These are phyloP conservation scores for Syncephalastrum sp. DNA, from an alignment of 371 early-diverging fungal genomes.

Conservation along the genomic window DNA sequence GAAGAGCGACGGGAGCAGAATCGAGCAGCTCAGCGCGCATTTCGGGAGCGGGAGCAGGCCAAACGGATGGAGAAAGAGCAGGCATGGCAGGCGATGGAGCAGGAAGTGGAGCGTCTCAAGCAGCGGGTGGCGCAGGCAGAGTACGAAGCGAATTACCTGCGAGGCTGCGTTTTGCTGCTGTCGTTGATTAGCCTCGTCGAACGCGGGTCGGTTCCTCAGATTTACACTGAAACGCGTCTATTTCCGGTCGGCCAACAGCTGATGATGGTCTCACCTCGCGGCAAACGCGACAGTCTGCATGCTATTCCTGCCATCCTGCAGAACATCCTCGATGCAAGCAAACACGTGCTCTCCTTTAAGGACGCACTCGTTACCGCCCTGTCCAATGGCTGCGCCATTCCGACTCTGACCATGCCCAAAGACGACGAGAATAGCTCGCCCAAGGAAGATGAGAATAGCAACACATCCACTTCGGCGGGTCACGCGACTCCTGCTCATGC, in stretches of 20 bases:
- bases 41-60: constrained; percentile 58
- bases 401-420: no score
- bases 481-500: no score
- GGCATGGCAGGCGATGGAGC: constrained; percentile 49
- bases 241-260: constrained; percentile 4
- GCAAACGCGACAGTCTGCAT: constrained; percentile 3
- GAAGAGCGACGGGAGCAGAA: constrained; percentile 70
- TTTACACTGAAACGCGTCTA: constrained; percentile 24
- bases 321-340: constrained; percentile 8
- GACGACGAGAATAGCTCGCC: no score
- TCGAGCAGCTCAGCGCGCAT: constrained; percentile 71
- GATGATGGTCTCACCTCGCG: not conserved
- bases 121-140: constrained; percentile 17
- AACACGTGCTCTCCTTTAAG: constrained; percentile 9
- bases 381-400: constrained; percentile 7
- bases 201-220: constrained; percentile 30
- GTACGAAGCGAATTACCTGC: constrained; percentile 31
- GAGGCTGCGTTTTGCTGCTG: constrained; percentile 23
- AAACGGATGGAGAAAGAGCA: constrained; percentile 69
- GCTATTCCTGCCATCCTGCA: constrained; percentile 16
- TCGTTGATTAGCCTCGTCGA: constrained; percentile 30
- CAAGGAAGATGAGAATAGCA: no score
- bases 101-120: constrained; percentile 15
- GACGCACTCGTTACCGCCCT: constrained; percentile 11
- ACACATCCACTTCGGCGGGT: no score